These are phyloP conservation scores for Scleroderma citrinum DNA, from an alignment of 768 basidiomycete genomes.

Conservation along the genomic window DNA sequence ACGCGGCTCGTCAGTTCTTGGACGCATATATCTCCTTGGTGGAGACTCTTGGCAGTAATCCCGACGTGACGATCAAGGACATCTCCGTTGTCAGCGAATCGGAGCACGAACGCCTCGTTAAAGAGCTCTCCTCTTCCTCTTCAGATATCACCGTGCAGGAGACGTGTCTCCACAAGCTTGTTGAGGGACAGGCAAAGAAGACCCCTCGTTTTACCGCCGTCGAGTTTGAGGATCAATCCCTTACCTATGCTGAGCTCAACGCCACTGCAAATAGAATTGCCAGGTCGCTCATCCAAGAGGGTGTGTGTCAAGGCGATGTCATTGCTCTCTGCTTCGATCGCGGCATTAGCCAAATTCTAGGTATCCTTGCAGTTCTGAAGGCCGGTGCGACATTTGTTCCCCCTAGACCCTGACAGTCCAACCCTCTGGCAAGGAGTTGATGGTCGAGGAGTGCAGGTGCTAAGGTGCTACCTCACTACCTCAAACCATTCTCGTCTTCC, in stretches of 20 bases:
- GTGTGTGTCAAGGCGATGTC: constrained; percentile 20
- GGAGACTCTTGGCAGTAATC: constrained; percentile 14
- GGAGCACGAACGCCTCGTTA: constrained; percentile 16
- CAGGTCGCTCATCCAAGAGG: constrained; percentile 18
- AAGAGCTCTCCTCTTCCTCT: constrained; percentile 21
- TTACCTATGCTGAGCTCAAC: constrained; percentile 30
- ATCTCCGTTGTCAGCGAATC: constrained; percentile 9
- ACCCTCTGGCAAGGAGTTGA: constrained; percentile 23
- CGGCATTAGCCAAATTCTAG: constrained; percentile 23
- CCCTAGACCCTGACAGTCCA: constrained; percentile 26
- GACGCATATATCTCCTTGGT: constrained; percentile 25
- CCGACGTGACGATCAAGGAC: constrained; percentile 8
- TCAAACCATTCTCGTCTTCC: constrained; percentile 17
- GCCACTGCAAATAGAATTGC: constrained; percentile 29
- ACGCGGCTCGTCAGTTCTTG: constrained; percentile 24
- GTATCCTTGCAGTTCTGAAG: constrained; percentile 28
- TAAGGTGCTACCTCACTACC: constrained; percentile 22
- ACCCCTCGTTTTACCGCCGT: constrained; percentile 18
- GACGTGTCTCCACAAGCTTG: constrained; percentile 5
- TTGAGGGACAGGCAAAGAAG: constrained; percentile 10
- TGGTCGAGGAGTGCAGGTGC: constrained; percentile 23
- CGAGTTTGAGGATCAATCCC: constrained; percentile 23
- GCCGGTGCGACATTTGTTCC: constrained; percentile 24
- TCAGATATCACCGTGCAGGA: constrained; percentile 10
- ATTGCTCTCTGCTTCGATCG: constrained; percentile 26